Base-by-base conservation (phyloP, 116 monocot genomes). In the Dioscorea cayenensis region DNA sequence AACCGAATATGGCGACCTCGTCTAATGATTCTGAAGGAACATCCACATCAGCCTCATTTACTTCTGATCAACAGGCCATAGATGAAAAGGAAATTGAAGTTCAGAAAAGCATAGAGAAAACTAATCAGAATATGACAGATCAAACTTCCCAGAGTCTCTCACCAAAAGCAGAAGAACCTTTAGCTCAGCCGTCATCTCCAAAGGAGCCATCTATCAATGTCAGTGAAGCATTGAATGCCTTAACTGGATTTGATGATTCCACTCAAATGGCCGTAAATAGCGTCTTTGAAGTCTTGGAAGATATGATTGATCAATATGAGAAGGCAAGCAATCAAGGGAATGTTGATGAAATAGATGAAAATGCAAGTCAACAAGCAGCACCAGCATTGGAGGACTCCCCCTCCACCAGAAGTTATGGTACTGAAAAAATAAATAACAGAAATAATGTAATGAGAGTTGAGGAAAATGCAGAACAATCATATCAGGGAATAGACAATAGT, bases 251-350 rank as follows among this genome's bases (percentile, higher is more conserved):
- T 88, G 97, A 97, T 77, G 97, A 97, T 51, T 93, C 96, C 50
- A 90, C 97, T 28, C 97, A 93, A 75, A 85, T 90, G 79, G 93
- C 97, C 18, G 88, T 97, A 63, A 97, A 90, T 37, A 97, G 78
- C 81, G 97, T 97, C 21, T 97, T 90, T 78, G 97, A 90, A 61
- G 97, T 97, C 75, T 68, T 93, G 76, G 97, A 97, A 75, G 84
- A 90, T 71, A 85, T 97, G 90, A 92, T 97, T 63, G 97, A 97
- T 64, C 88, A 97, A 32, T 76, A 86, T 43, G 93, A 97, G 80
- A 90, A 92, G 83, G 73, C 66, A 65, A 74, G 61, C 58, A 76
- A 78, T 22, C 20, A 74, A 58, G 77, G 59, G 49, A 71, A 74
- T 35, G 60, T 21, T 64, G 77, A 77, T 36, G 81, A 80, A 70